Evolutionary conservation across 2,329 filamentous ascomycete genomes (phyloP).

Genomic region (Moelleriella libera): DNA sequence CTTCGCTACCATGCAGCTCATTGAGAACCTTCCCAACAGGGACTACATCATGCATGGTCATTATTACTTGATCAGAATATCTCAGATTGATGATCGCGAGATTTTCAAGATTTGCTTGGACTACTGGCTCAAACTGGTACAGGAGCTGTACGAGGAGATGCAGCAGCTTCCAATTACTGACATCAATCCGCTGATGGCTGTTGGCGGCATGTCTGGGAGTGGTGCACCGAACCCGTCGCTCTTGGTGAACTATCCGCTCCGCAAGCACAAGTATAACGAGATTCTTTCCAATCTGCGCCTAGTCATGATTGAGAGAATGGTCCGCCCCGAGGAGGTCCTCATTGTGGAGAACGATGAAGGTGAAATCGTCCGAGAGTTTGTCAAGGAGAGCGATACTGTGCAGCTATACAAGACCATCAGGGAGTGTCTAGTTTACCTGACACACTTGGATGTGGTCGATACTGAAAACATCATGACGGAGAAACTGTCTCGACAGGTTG

Average conservation of each 20-base stretch:
- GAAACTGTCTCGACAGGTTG: conserved; percentile 88
- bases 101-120: conserved; percentile 99
- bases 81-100: conserved; percentile 95
- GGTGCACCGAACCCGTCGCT: conserved; percentile 74
- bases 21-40: conserved; percentile 88
- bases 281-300: conserved; percentile 86
- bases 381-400: conserved; percentile 98
- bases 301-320: conserved; percentile 99
- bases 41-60: conserved; percentile 93
- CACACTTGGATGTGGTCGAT: conserved; percentile 91
- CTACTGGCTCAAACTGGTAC: conserved; percentile 97
- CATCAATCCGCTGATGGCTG: conserved; percentile 74
- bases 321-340: conserved; percentile 89
- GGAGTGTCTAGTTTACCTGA: conserved; percentile 93
- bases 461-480: conserved; percentile 99
- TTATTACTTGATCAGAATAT: conserved; percentile 96
- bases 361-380: conserved; percentile 96
- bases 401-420: conserved; percentile 98
- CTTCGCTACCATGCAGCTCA: conserved; percentile 39
- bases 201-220: conserved; percentile 59
- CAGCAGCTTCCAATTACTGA: conserved; percentile 89
- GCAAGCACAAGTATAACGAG: conserved; percentile 96
- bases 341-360: conserved; percentile 99
- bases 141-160: conserved; percentile 98
- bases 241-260: conserved; percentile 80